Conservation (phyloP, 495 filamentous ascomycete species). For the Neurospora sp. region DNA sequence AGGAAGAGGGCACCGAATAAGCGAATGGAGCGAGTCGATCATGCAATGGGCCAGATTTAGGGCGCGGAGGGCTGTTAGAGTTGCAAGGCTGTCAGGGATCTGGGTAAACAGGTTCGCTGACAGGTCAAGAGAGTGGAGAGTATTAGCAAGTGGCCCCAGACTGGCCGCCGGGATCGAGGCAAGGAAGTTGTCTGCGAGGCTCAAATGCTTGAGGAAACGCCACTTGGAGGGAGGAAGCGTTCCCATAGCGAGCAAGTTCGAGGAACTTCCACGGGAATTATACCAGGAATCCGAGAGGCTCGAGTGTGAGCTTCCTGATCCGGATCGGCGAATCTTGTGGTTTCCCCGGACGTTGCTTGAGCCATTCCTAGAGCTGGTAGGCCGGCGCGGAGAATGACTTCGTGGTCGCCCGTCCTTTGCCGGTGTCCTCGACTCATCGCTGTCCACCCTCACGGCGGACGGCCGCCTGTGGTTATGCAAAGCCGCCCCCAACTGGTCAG, state of each 20-base stretch:
- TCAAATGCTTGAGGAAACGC: constrained; percentile 85
- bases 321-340: constrained; percentile 69
- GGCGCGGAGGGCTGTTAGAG: constrained; percentile 70
- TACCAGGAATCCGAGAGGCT: constrained; percentile 65
- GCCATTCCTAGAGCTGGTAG: constrained; percentile 57
- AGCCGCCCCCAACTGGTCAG: constrained; percentile 22
- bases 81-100: constrained; percentile 79
- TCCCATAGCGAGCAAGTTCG: constrained; percentile 55
- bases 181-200: constrained; percentile 82
- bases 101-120: constrained; percentile 86
- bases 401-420: constrained; percentile 41
- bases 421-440: constrained; percentile 29
- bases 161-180: constrained; percentile 65
- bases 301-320: constrained; percentile 86
- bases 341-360: constrained; percentile 52
- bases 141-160: constrained; percentile 72
- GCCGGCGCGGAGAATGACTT: constrained; percentile 73
- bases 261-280: constrained; percentile 51
- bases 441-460: constrained; percentile 28
- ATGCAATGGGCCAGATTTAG: constrained; percentile 93
- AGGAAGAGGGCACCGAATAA: constrained; percentile 76
- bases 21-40: constrained; percentile 88
- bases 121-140: constrained; percentile 79
- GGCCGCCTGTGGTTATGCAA: constrained; percentile 26
- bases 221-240: constrained; percentile 77